phyloP scores from a whole-genome alignment of 345 rosid genomes.

The Acer negundo region DNA sequence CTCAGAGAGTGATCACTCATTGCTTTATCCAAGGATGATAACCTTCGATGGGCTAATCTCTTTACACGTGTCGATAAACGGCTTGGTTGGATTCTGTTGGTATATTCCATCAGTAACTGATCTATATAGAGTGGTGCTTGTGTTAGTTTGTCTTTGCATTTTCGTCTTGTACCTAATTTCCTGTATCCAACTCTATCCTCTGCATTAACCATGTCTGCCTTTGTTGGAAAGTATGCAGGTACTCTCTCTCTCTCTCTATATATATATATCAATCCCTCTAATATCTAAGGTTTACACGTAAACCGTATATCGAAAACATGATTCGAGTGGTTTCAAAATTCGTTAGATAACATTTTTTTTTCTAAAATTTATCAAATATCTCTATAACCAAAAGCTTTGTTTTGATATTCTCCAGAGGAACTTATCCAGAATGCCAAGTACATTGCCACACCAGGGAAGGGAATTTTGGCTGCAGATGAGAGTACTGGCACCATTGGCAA shows the following conservation, averaged over 20 bases:
- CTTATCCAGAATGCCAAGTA: slow-evolving; percentile 85
- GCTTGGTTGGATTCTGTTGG: slow-evolving; percentile 36
- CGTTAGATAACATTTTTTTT: not conserved
- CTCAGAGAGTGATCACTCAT: slow-evolving; percentile 49
- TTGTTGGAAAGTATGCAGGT: slow-evolving; percentile 92
- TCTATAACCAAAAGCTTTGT: not conserved
- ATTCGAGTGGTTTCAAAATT: not conserved
- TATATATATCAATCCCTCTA: not conserved
- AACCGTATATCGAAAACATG: not conserved
- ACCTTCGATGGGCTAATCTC: slow-evolving; percentile 47
- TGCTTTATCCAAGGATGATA: slow-evolving; percentile 71
- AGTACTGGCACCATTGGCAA: slow-evolving; percentile 98
- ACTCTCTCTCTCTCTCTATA: slow-evolving; percentile 19
- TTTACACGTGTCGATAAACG: slow-evolving; percentile 46
- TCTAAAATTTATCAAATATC: not conserved
- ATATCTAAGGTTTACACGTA: not conserved
- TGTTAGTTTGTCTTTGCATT: slow-evolving; percentile 38
- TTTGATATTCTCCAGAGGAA: slow-evolving; percentile 57
- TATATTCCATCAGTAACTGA: slow-evolving; percentile 43
- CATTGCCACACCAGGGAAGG: slow-evolving; percentile 94
- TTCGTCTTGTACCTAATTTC: slow-evolving; percentile 24
- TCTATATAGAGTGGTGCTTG: slow-evolving; percentile 39
- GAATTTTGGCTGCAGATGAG: slow-evolving; percentile 94
- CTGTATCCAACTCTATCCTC: slow-evolving; percentile 8
- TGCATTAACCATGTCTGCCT: slow-evolving; percentile 70